Conservation (phyloP, 106 monocot genomes). For the Apostasia shenzhenica region DNA sequence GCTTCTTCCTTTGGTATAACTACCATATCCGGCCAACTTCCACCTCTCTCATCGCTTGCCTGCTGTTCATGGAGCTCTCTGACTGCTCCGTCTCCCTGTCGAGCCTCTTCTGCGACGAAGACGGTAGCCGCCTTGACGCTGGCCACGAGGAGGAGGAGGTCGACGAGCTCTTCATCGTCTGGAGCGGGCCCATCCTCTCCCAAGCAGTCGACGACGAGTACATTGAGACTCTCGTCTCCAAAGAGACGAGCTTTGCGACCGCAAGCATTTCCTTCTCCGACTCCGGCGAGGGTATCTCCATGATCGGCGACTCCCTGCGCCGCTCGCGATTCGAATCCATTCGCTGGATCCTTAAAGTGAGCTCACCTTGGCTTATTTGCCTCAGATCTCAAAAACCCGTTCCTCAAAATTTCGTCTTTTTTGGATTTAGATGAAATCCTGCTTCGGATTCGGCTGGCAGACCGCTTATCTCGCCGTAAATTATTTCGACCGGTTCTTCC, state of each 20-base stretch:
- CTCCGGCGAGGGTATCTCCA: neutral
- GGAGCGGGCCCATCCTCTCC: neutral
- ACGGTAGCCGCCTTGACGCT: slow-evolving; percentile 13
- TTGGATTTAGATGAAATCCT: slow-evolving; percentile 35
- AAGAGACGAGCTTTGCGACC: slow-evolving; percentile 31
- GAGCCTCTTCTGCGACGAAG: slow-evolving; percentile 51
- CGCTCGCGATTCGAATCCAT: slow-evolving; percentile 38
- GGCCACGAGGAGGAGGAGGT: slow-evolving; percentile 21
- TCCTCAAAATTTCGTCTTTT: neutral
- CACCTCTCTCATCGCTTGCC: neutral
- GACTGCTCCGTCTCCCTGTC: slow-evolving; percentile 12
- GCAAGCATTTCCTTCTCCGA: neutral
- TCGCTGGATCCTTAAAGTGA: slow-evolving; percentile 61
- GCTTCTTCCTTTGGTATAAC: neutral
- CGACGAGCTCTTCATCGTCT: neutral
- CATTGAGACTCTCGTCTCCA: slow-evolving; percentile 36
- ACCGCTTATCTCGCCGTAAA: slow-evolving; percentile 45
- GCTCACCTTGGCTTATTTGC: neutral
- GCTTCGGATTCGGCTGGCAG: slow-evolving; percentile 37
- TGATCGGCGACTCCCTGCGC: slow-evolving; percentile 15
- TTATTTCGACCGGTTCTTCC: slow-evolving; percentile 47
- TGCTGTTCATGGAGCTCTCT: neutral
- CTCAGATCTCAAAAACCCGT: neutral
- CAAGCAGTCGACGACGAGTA: slow-evolving; percentile 50
- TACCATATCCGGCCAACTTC: neutral